Evolutionary conservation across 768 basidiomycete genomes (phyloP).

Genomic region (Strobilomyces dryophilus): DNA sequence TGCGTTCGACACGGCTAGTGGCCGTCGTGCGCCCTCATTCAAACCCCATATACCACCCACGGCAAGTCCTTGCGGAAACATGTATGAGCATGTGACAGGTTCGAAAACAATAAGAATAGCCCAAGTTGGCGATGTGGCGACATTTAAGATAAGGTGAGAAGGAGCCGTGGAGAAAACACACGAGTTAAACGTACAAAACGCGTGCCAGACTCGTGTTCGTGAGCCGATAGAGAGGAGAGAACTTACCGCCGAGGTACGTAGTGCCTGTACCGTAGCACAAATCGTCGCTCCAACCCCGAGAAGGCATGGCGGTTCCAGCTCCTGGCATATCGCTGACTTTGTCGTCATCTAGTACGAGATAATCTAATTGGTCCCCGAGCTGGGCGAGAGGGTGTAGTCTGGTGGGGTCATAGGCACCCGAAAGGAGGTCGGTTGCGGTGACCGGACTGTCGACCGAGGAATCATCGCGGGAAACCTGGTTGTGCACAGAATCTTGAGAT

Average conservation of each 20-base stretch:
- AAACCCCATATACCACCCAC: constrained; percentile 95
- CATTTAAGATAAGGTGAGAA: constrained; percentile 67
- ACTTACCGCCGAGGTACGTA: constrained; percentile 95
- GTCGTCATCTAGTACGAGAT: constrained; percentile 93
- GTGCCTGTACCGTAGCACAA: constrained; percentile 99
- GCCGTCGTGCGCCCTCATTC: constrained; percentile 87
- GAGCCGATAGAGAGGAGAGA: constrained; percentile 58
- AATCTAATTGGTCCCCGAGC: constrained; percentile 91
- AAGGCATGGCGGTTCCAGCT: constrained; percentile 85
- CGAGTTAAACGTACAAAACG: constrained; percentile 43
- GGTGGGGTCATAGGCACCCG: constrained; percentile 85
- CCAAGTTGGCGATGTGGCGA: constrained; percentile 52
- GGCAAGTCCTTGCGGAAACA: constrained; percentile 75
- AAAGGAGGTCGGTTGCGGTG: constrained; percentile 84
- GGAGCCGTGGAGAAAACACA: constrained; percentile 43
- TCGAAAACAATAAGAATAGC: constrained; percentile 73
- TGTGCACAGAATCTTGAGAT: constrained; percentile 44
- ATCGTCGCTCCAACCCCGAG: constrained; percentile 98
- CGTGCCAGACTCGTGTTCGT: constrained; percentile 41
- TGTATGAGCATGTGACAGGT: constrained; percentile 71
- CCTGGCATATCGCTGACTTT: constrained; percentile 91
- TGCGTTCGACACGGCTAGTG: constrained; percentile 79
- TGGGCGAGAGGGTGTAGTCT: constrained; percentile 92
- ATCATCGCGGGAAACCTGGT: constrained; percentile 40
- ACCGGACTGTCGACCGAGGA: constrained; percentile 52